A percentile compares a stretch with the other conserved stretches of the same genome.
phyloP scores from a whole-genome alignment of 2,329 filamentous ascomycete genomes.

The Thermothelomyces thermophilus region DNA sequence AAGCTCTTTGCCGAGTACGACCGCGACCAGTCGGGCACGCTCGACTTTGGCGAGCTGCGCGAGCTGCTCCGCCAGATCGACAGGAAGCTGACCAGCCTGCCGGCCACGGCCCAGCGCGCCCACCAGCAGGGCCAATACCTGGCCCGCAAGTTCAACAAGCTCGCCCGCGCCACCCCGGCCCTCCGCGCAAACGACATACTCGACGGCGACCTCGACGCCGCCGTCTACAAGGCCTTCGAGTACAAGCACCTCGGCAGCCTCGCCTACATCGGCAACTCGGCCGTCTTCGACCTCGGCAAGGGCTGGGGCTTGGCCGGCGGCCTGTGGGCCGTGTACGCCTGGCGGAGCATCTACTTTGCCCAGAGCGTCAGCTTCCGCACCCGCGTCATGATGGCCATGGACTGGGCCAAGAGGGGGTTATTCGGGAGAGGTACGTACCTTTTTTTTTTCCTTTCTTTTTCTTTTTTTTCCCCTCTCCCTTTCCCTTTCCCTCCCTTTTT shows the following conservation, averaged over 20 bases:
- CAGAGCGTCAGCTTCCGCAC: slow-evolving; percentile 94
- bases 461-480: no score
- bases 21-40: slow-evolving; percentile 83
- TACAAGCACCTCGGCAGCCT: slow-evolving; percentile 87
- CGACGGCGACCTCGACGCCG: slow-evolving; percentile 86
- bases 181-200: slow-evolving; percentile 72
- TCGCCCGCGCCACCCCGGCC: slow-evolving; percentile 70
- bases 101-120: slow-evolving; percentile 90
- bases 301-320: slow-evolving; percentile 76
- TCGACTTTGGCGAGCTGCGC: slow-evolving; percentile 87
- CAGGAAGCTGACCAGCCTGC: slow-evolving; percentile 85
- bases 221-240: slow-evolving; percentile 89
- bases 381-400: slow-evolving; percentile 85
- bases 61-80: slow-evolving; percentile 91
- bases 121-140: slow-evolving; percentile 95
- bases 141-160: slow-evolving; percentile 86
- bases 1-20: slow-evolving; percentile 89
- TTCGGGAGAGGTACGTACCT: slow-evolving; percentile 80
- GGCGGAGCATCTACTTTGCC: slow-evolving; percentile 94
- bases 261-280: slow-evolving; percentile 93
- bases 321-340: slow-evolving; percentile 88
- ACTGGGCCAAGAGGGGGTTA: slow-evolving; percentile 93
- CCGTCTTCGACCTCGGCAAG: slow-evolving; percentile 80
- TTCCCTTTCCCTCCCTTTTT: no score
- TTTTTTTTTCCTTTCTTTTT: neutral